A percentile compares a stretch with the other conserved stretches of the same genome.
Conservation (phyloP, 495 filamentous ascomycete genomes). For the Penicillium subrubescens region DNA sequence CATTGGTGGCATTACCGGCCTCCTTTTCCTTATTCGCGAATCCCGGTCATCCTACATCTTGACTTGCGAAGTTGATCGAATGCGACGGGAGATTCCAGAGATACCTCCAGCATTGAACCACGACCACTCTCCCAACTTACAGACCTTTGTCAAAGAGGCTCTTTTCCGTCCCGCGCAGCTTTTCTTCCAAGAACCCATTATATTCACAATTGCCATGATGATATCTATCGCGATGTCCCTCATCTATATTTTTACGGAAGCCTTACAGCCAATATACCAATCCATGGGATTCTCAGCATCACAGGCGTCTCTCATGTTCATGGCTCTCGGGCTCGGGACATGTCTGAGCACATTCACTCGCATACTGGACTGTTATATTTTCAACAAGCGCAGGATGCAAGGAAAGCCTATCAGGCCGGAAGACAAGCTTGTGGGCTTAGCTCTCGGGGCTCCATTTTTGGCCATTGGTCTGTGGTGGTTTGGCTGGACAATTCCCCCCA, state of each 20-base stretch:
- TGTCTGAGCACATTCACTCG: conserved; percentile 44
- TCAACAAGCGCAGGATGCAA: conserved; percentile 27
- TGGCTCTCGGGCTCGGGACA: conserved; percentile 48
- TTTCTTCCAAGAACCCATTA: conserved; percentile 53
- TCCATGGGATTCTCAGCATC: conserved; percentile 40
- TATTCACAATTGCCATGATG: conserved; percentile 48
- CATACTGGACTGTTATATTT: conserved; percentile 41
- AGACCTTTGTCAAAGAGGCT: conserved; percentile 40
- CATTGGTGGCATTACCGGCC: conserved; percentile 36
- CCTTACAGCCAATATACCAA: conserved; percentile 46
- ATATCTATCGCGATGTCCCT: conserved; percentile 49
- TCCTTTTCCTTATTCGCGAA: conserved; percentile 41
- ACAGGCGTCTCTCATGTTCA: conserved; percentile 46
- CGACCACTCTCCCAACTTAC: conserved; percentile 42
- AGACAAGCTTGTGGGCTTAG: conserved; percentile 53
- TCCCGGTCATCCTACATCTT: conserved; percentile 47
- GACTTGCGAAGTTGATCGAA: conserved; percentile 30
- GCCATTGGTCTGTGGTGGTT: conserved; percentile 54
- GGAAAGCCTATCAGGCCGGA: conserved; percentile 41
- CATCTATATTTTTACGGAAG: conserved; percentile 59
- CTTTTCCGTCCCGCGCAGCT: conserved; percentile 47
- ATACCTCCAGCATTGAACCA: conserved; percentile 40
- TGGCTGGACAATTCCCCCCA: conserved; percentile 53
- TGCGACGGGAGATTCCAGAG: conserved; percentile 30
- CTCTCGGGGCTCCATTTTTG: conserved; percentile 47